A percentile compares a stretch with the other conserved stretches of the same genome.
Conservation (phyloP, 2,329 filamentous ascomycete species). For the Thelonectria rubi region DNA sequence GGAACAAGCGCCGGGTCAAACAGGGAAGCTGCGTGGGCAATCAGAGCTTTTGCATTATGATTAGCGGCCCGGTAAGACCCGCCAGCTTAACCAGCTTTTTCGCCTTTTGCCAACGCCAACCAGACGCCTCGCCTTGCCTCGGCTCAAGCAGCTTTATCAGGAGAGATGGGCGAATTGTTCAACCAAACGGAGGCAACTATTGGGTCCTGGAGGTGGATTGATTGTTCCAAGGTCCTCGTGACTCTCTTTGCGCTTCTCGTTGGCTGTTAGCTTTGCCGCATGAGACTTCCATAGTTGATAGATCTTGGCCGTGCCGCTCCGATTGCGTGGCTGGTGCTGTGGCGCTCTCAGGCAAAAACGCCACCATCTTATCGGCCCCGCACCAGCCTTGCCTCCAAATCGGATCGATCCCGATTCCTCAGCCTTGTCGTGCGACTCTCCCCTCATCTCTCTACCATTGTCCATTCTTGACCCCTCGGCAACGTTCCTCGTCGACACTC, state of each 20-base stretch:
- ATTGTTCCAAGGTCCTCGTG: constrained; percentile 1
- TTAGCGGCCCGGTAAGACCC: constrained; percentile 43
- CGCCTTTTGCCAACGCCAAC: constrained; percentile 11
- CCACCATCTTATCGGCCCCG: constrained; percentile 23
- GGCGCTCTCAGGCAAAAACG: not conserved
- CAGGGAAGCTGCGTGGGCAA: constrained; percentile 35
- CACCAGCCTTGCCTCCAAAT: constrained; percentile 24
- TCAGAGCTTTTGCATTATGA: constrained; percentile 43
- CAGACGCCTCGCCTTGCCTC: constrained; percentile 39
- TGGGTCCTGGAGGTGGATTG: not conserved
- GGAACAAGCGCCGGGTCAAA: constrained; percentile 31
- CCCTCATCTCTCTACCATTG: not conserved
- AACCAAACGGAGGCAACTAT: not conserved
- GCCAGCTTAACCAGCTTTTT: constrained; percentile 29
- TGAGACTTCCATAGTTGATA: not conserved
- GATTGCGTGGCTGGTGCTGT: constrained; percentile 18
- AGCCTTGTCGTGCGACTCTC: constrained; percentile 19
- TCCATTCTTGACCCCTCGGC: not conserved
- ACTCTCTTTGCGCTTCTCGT: constrained; percentile 5
- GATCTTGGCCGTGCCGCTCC: constrained; percentile 8
- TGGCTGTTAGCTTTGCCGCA: constrained; percentile 13
- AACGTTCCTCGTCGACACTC: not conserved
- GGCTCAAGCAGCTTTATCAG: constrained; percentile 34
- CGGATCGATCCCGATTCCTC: constrained; percentile 15
- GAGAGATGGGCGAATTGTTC: not conserved